phyloP scores from a whole-genome alignment of 2,329 filamentous ascomycete species.

The Drechslerella coelobrocha region DNA sequence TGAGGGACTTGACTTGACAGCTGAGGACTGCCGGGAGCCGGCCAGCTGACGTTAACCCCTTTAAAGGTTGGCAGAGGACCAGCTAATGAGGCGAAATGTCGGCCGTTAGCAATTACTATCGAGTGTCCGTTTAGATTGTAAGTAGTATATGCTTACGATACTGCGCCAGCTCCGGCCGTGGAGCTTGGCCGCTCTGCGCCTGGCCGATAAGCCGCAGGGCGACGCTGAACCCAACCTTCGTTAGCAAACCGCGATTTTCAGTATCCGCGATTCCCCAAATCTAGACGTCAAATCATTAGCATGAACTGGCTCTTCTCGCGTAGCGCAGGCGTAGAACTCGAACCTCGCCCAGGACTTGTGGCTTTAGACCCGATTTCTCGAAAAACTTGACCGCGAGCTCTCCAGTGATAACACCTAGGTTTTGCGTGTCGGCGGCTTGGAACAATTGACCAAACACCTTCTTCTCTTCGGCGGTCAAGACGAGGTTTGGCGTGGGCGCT shows the following conservation, averaged over 20 bases:
- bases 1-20: conserved; percentile 60
- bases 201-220: conserved; percentile 94
- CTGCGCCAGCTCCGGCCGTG: conserved; percentile 79
- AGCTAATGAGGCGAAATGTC: conserved; percentile 58
- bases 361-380: conserved; percentile 88
- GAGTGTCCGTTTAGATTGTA: conserved; percentile 6
- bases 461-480: conserved; percentile 79
- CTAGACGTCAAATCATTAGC: conserved; percentile 61
- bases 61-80: conserved; percentile 94
- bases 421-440: conserved; percentile 87
- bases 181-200: conserved; percentile 85
- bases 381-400: conserved; percentile 98
- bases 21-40: conserved; percentile 55
- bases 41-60: conserved; percentile 66
- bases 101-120: neutral
- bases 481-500: conserved; percentile 35
- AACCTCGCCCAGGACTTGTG: conserved; percentile 85
- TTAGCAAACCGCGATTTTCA: conserved; percentile 93
- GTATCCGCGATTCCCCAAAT: conserved; percentile 99
- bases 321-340: neutral
- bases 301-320: neutral
- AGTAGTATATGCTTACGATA: conserved; percentile 65
- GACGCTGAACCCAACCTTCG: conserved; percentile 88
- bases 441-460: conserved; percentile 92
- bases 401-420: conserved; percentile 90